Evolutionary conservation across 108 stramenopile species (phyloP).

Genomic region (Conticribra weissflogii): DNA sequence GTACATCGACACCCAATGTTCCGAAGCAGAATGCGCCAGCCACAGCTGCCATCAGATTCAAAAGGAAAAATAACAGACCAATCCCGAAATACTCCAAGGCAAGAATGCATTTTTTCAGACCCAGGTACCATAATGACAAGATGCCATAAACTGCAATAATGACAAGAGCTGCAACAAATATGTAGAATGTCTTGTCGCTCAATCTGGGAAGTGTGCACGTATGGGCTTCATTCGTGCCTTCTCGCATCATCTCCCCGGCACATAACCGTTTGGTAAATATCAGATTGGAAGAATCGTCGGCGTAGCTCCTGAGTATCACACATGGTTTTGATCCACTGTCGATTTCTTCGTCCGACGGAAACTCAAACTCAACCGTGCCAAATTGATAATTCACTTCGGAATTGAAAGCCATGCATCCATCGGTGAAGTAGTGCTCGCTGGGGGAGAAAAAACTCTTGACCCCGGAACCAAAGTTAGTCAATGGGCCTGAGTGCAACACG

Average conservation of each 20-base stretch:
- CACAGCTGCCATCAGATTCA: constrained; percentile 24
- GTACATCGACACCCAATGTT: constrained; percentile 23
- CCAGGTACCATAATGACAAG: constrained; percentile 28
- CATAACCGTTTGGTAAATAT: constrained; percentile 45
- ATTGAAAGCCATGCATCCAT: constrained; percentile 54
- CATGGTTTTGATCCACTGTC: constrained; percentile 13
- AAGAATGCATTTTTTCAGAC: constrained; percentile 13
- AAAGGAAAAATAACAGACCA: constrained; percentile 24
- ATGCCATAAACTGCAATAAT: constrained; percentile 19
- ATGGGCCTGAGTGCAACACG: constrained; percentile 54
- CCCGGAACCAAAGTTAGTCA: constrained; percentile 52
- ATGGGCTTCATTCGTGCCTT: constrained; percentile 25
- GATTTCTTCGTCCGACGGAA: constrained; percentile 12
- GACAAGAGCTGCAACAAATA: constrained; percentile 16
- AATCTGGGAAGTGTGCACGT: constrained; percentile 27
- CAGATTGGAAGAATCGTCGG: constrained; percentile 25
- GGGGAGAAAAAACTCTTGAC: constrained; percentile 32
- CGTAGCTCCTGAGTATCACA: constrained; percentile 43
- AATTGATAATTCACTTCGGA: constrained; percentile 60
- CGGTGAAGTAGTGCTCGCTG: constrained; percentile 30
- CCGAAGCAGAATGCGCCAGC: constrained; percentile 39
- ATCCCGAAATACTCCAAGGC: constrained; percentile 34
- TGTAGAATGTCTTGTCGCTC: constrained; percentile 10
- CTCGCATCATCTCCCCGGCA: constrained; percentile 39
- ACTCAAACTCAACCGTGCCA: constrained; percentile 48